phyloP scores from a whole-genome alignment of 2,329 filamentous ascomycete genomes.

The Exophiala viscosa region DNA sequence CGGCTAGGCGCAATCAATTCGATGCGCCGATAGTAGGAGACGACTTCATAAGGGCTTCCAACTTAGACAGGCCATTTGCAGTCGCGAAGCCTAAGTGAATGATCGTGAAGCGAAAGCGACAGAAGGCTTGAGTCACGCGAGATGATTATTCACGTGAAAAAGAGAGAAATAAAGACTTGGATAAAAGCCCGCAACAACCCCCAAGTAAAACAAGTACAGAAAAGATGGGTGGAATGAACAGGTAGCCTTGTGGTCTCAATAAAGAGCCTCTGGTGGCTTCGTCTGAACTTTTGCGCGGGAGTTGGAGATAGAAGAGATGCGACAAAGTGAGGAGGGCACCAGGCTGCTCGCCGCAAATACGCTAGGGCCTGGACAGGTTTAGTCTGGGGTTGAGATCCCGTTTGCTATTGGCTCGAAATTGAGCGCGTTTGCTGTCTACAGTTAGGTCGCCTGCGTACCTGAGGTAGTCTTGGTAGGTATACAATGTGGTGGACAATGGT shows the following conservation, averaged over 20 bases:
- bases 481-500: no score
- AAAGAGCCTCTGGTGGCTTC: conserved; percentile 1
- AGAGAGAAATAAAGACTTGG: not conserved
- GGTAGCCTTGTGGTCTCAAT: conserved; percentile 4
- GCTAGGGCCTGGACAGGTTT: no score
- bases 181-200: not conserved
- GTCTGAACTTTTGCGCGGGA: not conserved
- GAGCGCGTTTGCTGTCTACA: no score
- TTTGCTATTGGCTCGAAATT: no score
- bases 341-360: no score
- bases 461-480: no score
- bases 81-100: conserved; percentile 2
- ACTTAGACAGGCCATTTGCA: conserved; percentile 11
- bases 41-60: conserved; percentile 17
- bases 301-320: not conserved
- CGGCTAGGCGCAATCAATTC: not conserved
- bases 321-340: no score
- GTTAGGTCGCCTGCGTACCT: no score
- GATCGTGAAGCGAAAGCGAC: not conserved
- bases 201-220: not conserved
- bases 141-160: not conserved
- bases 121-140: not conserved
- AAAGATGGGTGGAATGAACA: conserved; percentile 1
- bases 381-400: no score
- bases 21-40: conserved; percentile 10